Evolutionary conservation across 2,329 filamentous ascomycete species (phyloP).

Genomic region (Dactylellina haptotyla): DNA sequence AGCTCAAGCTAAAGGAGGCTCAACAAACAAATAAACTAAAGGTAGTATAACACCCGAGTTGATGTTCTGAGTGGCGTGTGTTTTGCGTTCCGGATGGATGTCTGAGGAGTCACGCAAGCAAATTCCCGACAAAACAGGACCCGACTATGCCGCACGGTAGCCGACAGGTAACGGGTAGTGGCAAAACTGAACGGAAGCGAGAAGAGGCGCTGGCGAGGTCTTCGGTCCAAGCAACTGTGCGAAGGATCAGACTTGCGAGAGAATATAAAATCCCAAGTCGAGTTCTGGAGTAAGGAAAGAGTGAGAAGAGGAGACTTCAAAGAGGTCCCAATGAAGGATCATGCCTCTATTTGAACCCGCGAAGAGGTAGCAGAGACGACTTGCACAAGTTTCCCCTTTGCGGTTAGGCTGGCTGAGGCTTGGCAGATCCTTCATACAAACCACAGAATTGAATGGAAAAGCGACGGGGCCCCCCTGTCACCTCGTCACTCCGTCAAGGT

Average conservation of each 20-base stretch:
- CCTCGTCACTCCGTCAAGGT: background rate
- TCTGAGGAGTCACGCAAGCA: constrained; percentile 1
- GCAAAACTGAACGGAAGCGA: background rate
- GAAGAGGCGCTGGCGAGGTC: constrained; percentile 4
- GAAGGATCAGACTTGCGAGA: constrained; percentile 15
- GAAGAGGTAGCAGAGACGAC: background rate
- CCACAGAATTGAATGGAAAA: constrained; percentile 5
- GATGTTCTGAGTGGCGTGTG: background rate
- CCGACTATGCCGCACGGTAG: constrained; percentile 13
- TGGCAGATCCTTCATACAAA: constrained; percentile 54
- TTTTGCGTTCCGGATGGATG: background rate
- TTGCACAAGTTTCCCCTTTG: constrained; percentile 19
- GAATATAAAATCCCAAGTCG: background rate
- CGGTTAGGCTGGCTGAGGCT: constrained; percentile 17
- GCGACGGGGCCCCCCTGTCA: constrained; percentile 23
- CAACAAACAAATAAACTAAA: background rate
- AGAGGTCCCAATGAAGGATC: constrained; percentile 50
- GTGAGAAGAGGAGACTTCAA: background rate
- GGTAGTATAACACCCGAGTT: background rate
- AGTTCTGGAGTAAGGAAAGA: constrained; percentile 9
- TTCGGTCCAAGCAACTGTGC: constrained; percentile 1
- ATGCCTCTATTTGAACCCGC: constrained; percentile 42
- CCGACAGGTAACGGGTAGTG: constrained; percentile 9
- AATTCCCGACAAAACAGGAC: constrained; percentile 4
- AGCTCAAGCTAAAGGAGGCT: constrained; percentile 7